Conservation (phyloP, 164 flowering plant genomes). For the Echeveria elegans region DNA sequence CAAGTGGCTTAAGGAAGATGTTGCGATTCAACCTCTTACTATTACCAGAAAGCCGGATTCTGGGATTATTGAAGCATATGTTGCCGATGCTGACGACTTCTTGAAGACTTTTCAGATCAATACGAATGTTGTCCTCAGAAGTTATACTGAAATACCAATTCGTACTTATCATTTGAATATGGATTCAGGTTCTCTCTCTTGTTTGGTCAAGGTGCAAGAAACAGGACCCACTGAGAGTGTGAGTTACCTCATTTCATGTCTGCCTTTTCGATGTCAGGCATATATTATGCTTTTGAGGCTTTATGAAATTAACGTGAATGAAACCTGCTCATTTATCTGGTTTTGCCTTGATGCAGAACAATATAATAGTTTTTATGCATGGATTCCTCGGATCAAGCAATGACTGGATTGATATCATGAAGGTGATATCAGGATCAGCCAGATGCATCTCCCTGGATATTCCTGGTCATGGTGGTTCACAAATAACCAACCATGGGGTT, state of each 20-base stretch:
- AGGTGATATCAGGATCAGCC: constrained; percentile 58
- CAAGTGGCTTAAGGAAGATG: constrained; percentile 80
- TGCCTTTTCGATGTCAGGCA: neutral
- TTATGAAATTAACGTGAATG: neutral
- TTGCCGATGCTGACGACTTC: constrained; percentile 43
- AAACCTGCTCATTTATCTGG: neutral
- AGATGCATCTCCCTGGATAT: constrained; percentile 86
- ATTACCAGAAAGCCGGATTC: constrained; percentile 29
- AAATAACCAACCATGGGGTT: constrained; percentile 12
- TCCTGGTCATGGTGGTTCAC: constrained; percentile 90
- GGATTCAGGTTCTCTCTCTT: constrained; percentile 28
- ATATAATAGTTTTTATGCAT: constrained; percentile 51
- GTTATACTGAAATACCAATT: constrained; percentile 25
- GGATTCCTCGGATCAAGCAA: constrained; percentile 92
- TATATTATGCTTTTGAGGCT: neutral
- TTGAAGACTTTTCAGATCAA: constrained; percentile 50
- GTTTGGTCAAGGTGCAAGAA: constrained; percentile 48
- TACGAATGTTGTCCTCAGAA: constrained; percentile 24
- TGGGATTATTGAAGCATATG: constrained; percentile 60
- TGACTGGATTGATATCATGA: constrained; percentile 85
- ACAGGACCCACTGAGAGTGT: constrained; percentile 41
- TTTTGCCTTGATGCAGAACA: constrained; percentile 33
- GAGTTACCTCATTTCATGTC: constrained; percentile 20
- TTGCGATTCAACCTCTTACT: constrained; percentile 35
- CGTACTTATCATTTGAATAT: constrained; percentile 32